A percentile compares a stretch with the other conserved stretches of the same genome.
phyloP scores from a whole-genome alignment of 768 basidiomycete species.

The Xerocomellus chrysenteron region DNA sequence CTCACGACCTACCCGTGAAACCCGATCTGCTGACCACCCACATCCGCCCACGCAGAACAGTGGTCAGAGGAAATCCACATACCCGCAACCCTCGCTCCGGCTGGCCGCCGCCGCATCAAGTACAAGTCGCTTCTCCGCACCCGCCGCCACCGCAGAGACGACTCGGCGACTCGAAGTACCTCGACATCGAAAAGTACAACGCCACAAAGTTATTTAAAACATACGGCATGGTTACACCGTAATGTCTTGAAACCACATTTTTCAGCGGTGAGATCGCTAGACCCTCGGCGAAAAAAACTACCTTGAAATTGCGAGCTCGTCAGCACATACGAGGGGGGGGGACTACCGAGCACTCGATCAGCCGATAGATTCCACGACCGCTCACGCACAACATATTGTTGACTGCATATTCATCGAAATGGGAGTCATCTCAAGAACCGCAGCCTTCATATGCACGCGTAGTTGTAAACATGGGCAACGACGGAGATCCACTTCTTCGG shows the following conservation, averaged over 20 bases:
- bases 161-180: neutral
- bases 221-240: constrained; percentile 7
- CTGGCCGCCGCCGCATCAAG: constrained; percentile 4
- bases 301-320: neutral
- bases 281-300: neutral
- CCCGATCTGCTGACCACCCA: neutral
- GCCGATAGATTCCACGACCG: neutral
- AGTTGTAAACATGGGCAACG: neutral
- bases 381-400: too few relatives aligned
- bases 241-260: constrained; percentile 5
- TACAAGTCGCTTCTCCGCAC: constrained; percentile 14
- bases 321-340: neutral
- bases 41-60: neutral
- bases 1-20: neutral
- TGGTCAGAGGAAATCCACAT: constrained; percentile 3
- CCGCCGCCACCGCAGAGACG: constrained; percentile 27
- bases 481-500: constrained; percentile 12
- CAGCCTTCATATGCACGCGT: neutral
- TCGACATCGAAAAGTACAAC: neutral
- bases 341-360: neutral
- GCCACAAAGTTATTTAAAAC: constrained; percentile 9
- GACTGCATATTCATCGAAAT: neutral
- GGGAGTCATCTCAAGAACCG: neutral
- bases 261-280: neutral
- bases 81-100: neutral